A percentile compares a stretch with the other conserved stretches of the same genome.
Evolutionary conservation across 257 asterid genomes (phyloP).

Genomic region (Fraxinus excelsior): DNA sequence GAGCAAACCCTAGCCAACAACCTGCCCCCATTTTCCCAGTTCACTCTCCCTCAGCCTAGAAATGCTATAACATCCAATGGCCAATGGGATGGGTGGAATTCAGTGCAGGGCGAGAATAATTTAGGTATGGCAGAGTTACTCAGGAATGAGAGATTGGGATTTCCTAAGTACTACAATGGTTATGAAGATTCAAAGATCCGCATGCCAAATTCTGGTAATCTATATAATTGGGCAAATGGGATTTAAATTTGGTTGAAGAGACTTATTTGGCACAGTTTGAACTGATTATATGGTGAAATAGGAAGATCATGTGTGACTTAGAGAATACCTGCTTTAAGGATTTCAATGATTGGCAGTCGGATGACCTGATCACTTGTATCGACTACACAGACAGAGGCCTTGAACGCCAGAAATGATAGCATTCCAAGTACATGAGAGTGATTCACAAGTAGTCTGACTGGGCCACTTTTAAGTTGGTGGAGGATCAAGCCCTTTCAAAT

Average conservation of each 20-base stretch:
- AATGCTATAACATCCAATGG: slow-evolving; percentile 67
- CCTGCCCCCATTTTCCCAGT: slow-evolving; percentile 61
- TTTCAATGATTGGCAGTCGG: slow-evolving; percentile 24
- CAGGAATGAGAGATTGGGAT: slow-evolving; percentile 68
- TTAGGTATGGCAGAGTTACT: slow-evolving; percentile 72
- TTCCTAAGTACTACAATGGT: slow-evolving; percentile 54
- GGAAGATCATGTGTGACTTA: slow-evolving; percentile 35
- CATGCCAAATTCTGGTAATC: slow-evolving; percentile 69
- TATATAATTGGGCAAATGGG: slow-evolving; percentile 73
- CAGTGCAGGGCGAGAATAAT: slow-evolving; percentile 59
- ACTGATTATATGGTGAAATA: slow-evolving; percentile 25
- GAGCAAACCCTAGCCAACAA: slow-evolving; percentile 66
- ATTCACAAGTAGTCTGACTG: slow-evolving; percentile 32
- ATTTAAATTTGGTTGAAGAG: slow-evolving; percentile 43
- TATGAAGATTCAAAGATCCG: slow-evolving; percentile 76
- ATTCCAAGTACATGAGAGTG: slow-evolving; percentile 20
- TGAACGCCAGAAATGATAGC: slow-evolving; percentile 15
- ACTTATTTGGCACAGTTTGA: slow-evolving; percentile 23
- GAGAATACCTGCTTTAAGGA: slow-evolving; percentile 30
- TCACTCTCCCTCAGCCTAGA: slow-evolving; percentile 60
- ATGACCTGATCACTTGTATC: slow-evolving; percentile 26
- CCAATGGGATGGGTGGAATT: slow-evolving; percentile 88
- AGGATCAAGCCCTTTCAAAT: slow-evolving; percentile 58
- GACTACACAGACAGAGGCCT: slow-evolving; percentile 22
- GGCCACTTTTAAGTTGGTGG: slow-evolving; percentile 66